These are phyloP conservation scores for Aspergillus texensis DNA, from an alignment of 2,329 filamentous ascomycete genomes.

Conservation along the genomic window DNA sequence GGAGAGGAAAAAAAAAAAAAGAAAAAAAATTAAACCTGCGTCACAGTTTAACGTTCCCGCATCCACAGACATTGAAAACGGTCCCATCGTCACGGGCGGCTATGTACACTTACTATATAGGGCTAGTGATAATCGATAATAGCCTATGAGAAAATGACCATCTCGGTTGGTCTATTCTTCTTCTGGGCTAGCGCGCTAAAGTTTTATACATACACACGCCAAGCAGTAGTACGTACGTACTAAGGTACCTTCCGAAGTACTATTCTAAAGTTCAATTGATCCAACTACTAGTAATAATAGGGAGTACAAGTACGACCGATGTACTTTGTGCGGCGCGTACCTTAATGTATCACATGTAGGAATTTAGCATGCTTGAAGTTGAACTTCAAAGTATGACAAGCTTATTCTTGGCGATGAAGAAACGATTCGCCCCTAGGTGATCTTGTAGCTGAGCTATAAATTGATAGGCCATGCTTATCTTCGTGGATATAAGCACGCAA, in stretches of 20 bases:
- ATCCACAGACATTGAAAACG: slow-evolving; percentile 3
- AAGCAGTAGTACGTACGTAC: background rate
- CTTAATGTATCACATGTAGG: background rate
- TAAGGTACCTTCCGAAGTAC: background rate
- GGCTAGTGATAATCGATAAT: background rate
- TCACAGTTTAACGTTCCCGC: slow-evolving; percentile 13
- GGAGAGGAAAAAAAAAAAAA: slow-evolving; percentile 2
- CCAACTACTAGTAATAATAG: background rate
- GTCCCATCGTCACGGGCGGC: background rate
- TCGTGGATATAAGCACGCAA: background rate
- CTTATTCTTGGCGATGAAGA: background rate
- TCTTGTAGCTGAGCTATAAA: background rate
- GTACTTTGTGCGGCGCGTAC: background rate
- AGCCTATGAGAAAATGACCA: background rate
- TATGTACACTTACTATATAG: background rate
- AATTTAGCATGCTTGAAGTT: background rate
- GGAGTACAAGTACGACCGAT: background rate
- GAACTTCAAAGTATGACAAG: background rate
- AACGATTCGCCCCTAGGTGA: background rate
- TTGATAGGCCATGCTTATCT: background rate
- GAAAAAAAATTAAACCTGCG: slow-evolving; percentile 8
- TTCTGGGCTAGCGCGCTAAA: background rate
- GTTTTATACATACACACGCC: background rate
- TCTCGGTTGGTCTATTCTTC: background rate
- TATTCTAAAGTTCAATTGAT: background rate